Conservation (phyloP, 768 basidiomycete species). For the Agaricus blazei region DNA sequence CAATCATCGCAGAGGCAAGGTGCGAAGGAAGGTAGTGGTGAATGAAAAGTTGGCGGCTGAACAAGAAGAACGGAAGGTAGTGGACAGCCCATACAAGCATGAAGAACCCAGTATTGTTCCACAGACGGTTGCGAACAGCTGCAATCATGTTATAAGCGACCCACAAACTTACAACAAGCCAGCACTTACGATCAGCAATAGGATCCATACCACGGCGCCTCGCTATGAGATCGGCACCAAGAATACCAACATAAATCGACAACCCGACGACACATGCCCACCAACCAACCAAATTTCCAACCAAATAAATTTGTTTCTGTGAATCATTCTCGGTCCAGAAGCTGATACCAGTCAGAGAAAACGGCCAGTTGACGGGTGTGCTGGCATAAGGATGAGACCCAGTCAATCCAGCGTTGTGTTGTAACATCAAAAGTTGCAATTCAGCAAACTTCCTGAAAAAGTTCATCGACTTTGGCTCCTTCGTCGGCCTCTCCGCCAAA, state of each 20-base stretch:
- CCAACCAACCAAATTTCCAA: constrained; percentile 93
- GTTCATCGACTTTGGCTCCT: constrained; percentile 74
- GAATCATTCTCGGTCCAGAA: constrained; percentile 92
- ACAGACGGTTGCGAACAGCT: constrained; percentile 91
- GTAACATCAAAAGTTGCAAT: constrained; percentile 91
- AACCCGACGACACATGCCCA: constrained; percentile 88
- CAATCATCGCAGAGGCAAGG: constrained; percentile 85
- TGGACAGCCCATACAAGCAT: constrained; percentile 91
- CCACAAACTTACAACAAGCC: background rate
- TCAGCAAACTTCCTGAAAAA: constrained; percentile 96
- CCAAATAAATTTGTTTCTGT: constrained; percentile 92
- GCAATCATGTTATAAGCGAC: constrained; percentile 7
- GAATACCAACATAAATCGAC: constrained; percentile 84
- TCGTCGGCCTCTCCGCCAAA: constrained; percentile 41
- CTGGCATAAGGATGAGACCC: constrained; percentile 98
- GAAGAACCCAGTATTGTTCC: constrained; percentile 97
- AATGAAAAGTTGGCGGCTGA: constrained; percentile 94
- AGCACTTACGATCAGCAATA: constrained; percentile 76
- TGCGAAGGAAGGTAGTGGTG: constrained; percentile 99
- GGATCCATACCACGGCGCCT: constrained; percentile 81
- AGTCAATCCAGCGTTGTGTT: constrained; percentile 98
- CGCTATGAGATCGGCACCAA: constrained; percentile 86
- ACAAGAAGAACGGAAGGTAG: constrained; percentile 96
- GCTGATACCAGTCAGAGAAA: constrained; percentile 92
- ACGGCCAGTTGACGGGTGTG: constrained; percentile 97